Evolutionary conservation across 768 basidiomycete genomes (phyloP).

Genomic region (Steccherinum ochraceum): DNA sequence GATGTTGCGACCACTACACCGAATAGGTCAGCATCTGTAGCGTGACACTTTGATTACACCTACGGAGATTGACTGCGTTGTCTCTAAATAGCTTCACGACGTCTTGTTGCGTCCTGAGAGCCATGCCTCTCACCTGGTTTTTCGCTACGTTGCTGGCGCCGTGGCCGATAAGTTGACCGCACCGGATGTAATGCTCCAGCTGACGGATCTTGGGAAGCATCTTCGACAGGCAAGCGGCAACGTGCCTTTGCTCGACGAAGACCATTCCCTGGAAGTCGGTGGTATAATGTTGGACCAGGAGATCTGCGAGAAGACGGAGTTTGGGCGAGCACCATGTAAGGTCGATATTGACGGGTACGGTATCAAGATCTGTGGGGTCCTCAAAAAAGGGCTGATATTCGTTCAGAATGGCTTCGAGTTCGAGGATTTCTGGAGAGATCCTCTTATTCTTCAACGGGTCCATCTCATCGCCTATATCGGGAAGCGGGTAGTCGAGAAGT

Average conservation of each 20-base stretch:
- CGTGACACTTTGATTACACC: constrained; percentile 20
- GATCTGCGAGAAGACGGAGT: constrained; percentile 52
- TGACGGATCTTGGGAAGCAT: constrained; percentile 56
- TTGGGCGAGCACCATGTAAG: constrained; percentile 74
- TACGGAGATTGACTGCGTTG: constrained; percentile 62
- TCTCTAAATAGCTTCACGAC: constrained; percentile 61
- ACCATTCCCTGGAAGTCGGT: constrained; percentile 72
- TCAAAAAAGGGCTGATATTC: constrained; percentile 37
- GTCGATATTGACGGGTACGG: constrained; percentile 35
- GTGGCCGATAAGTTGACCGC: constrained; percentile 68
- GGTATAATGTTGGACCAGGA: constrained; percentile 50
- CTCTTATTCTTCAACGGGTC: constrained; percentile 11
- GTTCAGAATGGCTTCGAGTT: constrained; percentile 42
- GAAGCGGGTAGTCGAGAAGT: constrained; percentile 17
- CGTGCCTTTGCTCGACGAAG: constrained; percentile 82
- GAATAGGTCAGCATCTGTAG: neutral
- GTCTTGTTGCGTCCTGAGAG: constrained; percentile 46
- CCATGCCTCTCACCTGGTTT: constrained; percentile 44
- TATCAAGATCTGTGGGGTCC: constrained; percentile 19
- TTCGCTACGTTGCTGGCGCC: constrained; percentile 33
- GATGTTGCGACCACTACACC: constrained; percentile 74
- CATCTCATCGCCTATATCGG: neutral
- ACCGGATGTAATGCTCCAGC: constrained; percentile 48
- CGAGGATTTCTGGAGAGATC: constrained; percentile 34
- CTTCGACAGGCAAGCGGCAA: constrained; percentile 63